Evolutionary conservation across 208 protist genomes (phyloP), one percentile per base, ranked within the genome.

Genomic region (Spongospora subterranea): DNA sequence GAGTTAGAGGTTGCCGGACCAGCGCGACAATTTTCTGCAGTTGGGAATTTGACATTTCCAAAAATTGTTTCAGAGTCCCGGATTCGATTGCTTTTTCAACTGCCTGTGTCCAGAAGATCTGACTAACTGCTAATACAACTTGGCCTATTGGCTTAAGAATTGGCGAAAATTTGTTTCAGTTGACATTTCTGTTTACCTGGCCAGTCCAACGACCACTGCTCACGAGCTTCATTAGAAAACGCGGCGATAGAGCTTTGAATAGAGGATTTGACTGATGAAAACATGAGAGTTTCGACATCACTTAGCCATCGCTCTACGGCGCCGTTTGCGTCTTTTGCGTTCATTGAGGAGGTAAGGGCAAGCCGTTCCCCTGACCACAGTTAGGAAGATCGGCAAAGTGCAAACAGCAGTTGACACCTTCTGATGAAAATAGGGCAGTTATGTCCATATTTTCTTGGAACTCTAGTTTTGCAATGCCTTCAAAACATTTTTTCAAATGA

Each of bases 401-500:
- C 39, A 54, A n/a, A n/a, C 20, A 6, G 13, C 54, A 20, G 0
- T 20, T 41, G 77, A 93, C 92, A 45, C 91, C 92, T 60, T 95
- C 95, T 17, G 88, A 66, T 0, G 94, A 95, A 64, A 92, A 71
- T 93, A 96, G 94, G n/a, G 45, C 88, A 53, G 92, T 97, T 93
- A 94, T 97, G 95, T 64, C 93, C n/a, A 96, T 93, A 39, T 96
- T 93, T n/a, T 95, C 93, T 90, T 97, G 95, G 6, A 95, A 96
- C 0, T 94, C 92, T 53, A 96, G 88, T 46, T 77, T 90, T 0
- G 88, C 32, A 43, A 99, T 94, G 29, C 96, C 97, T 91, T 98
- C 97, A 93, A 99, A 99, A 95, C 97, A 99, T 94, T 98, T 99
- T 65, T 96, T 96, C 64, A 99, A 94, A 94, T 99, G 98, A 54